phyloP scores from a whole-genome alignment of 192 early-diverging fungal species.

The Entomortierella parvispora region DNA sequence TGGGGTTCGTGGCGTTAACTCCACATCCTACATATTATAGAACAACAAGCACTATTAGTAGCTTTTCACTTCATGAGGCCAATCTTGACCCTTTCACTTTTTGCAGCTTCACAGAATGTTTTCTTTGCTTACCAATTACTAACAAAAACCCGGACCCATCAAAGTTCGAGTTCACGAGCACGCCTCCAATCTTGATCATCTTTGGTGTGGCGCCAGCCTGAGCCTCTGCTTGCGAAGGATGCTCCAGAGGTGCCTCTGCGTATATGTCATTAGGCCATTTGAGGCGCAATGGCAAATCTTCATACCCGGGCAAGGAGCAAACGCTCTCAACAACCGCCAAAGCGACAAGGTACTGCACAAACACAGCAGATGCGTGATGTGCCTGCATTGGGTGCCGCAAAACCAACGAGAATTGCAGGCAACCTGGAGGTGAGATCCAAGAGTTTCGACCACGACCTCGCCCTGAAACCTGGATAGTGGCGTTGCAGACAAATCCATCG shows the following conservation, averaged over 20 bases:
- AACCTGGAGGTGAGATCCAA: constrained; percentile 96
- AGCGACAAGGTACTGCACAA: constrained; percentile 93
- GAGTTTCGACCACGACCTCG: constrained; percentile 93
- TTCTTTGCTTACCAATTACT: constrained; percentile 86
- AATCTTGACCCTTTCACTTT: neutral
- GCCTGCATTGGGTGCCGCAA: constrained; percentile 71
- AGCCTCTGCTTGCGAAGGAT: constrained; percentile 40
- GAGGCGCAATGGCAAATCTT: constrained; percentile 83
- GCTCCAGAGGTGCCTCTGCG: constrained; percentile 58
- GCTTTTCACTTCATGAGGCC: no score
- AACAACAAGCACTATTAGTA: neutral
- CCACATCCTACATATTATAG: constrained; percentile 71
- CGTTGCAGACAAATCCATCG: constrained; percentile 82
- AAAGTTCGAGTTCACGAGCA: constrained; percentile 88
- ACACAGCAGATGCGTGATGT: constrained; percentile 72
- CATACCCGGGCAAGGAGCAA: constrained; percentile 74
- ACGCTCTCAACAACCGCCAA: constrained; percentile 88
- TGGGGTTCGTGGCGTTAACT: constrained; percentile 85
- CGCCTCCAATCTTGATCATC: constrained; percentile 87
- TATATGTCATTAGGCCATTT: constrained; percentile 99
- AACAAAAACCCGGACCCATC: constrained; percentile 76
- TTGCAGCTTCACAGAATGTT: neutral
- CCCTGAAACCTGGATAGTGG: constrained; percentile 83
- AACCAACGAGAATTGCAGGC: constrained; percentile 87
- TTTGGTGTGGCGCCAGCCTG: constrained; percentile 30